Base-by-base conservation (phyloP, 768 basidiomycete species). In the Lactifluus pinguis region DNA sequence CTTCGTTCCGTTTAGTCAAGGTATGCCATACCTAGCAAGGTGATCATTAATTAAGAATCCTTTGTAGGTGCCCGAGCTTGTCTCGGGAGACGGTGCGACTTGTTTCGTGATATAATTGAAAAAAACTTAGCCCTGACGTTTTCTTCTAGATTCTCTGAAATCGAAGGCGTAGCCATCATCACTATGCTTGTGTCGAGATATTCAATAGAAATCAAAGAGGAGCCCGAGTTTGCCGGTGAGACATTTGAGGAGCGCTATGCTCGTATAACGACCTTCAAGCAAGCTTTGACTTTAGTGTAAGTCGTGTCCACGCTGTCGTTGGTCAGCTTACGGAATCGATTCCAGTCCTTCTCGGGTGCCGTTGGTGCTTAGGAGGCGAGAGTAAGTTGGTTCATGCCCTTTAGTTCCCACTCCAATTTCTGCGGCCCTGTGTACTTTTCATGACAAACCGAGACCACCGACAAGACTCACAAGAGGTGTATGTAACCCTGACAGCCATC, bases 141-240 rank as follows among this genome's bases (percentile, higher is more conserved):
- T 3, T 15, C 3, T 50, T 15, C 8, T 54, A 80, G 78, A 63
- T 81, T 81, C 66, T 75, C 74, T 30, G 80, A 83, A 67, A 78
- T 77, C 0, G 78, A 80, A 63, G 77, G 72, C 36, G 70, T 80
- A 47, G 80, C 77, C 0, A 72, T 75, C 51, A 67, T 83, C 32
- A 76, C 77, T 4, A 74, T 79, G 70, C 65, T 83, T 32, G 67
- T 81, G 4, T 73, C 71, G 5, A 71, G 64, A 36, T 83, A 80
- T 65, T 77, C 74, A 57, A 74, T 82, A 49, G 73, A 75, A 48
- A 61, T 82, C 39, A 79, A 79, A 60, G 79, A 80, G 42, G 80
- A 83, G 47, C 75, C 62, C 72, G 70, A 79, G 57, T 81, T 77
- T 62, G 71, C 73, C 4, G 58, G 66, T 14, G 79, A 80, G 66